These are phyloP conservation scores for Termitomyces sp. DNA, from an alignment of 768 basidiomycete genomes.

Conservation along the genomic window DNA sequence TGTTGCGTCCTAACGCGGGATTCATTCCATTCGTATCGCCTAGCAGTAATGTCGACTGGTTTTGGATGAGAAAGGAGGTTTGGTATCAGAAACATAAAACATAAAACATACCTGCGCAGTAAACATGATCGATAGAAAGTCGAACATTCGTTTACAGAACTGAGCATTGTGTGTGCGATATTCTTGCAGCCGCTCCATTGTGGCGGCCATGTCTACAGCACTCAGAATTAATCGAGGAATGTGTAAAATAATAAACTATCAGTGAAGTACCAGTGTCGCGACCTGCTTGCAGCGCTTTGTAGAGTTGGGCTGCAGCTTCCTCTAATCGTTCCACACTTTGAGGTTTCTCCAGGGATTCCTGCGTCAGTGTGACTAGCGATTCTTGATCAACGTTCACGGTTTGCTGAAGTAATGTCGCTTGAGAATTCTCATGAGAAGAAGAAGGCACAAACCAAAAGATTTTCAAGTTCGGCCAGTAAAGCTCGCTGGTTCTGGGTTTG, in stretches of 20 bases:
- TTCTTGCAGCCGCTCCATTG: constrained; percentile 89
- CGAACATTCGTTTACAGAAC: constrained; percentile 89
- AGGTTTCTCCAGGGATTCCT: constrained; percentile 85
- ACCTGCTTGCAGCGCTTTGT: constrained; percentile 91
- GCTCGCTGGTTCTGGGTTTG: constrained; percentile 94
- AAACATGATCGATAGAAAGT: constrained; percentile 90
- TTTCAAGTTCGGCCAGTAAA: constrained; percentile 81
- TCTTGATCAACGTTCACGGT: constrained; percentile 91
- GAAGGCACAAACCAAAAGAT: constrained; percentile 54
- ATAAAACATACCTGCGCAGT: constrained; percentile 69
- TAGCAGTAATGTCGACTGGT: constrained; percentile 66
- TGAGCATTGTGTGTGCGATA: constrained; percentile 88
- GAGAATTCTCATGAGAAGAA: background rate
- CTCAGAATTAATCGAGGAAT: constrained; percentile 7
- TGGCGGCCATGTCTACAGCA: constrained; percentile 87
- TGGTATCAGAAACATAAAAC: background rate
- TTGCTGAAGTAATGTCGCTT: constrained; percentile 49
- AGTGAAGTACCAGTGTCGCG: constrained; percentile 71
- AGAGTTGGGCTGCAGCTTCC: constrained; percentile 81
- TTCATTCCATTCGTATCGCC: constrained; percentile 60
- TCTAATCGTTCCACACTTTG: constrained; percentile 78
- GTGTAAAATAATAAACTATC: constrained; percentile 6
- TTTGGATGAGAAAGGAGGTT: background rate
- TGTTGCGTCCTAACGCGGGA: constrained; percentile 40
- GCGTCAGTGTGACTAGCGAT: constrained; percentile 72